Percentiles rank a stretch among this genome's conserved stretches.
These are phyloP conservation scores for Termitomyces sp. DNA, from an alignment of 768 basidiomycete genomes.

Conservation along the genomic window DNA sequence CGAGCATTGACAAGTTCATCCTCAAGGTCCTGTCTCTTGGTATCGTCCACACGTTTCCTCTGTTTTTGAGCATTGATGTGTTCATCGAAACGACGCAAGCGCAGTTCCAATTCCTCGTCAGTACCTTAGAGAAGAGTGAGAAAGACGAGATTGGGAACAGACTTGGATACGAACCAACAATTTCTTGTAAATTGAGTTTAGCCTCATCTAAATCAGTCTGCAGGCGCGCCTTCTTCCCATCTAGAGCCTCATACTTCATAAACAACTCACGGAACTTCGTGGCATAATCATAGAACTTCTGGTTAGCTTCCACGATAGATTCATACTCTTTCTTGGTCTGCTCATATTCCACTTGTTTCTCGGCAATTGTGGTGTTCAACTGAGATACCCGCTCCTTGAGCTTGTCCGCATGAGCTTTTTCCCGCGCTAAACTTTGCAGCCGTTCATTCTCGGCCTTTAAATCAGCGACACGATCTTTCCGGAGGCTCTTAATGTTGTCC, in stretches of 20 bases:
- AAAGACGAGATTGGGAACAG: neutral
- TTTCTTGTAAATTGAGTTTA: slow-evolving; percentile 58
- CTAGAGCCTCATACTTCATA: slow-evolving; percentile 56
- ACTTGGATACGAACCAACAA: slow-evolving; percentile 44
- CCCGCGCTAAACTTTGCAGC: slow-evolving; percentile 65
- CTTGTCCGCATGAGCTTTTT: slow-evolving; percentile 86
- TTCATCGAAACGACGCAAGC: slow-evolving; percentile 53
- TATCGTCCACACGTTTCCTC: slow-evolving; percentile 39
- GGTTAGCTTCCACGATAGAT: slow-evolving; percentile 58
- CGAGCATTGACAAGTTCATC: slow-evolving; percentile 49
- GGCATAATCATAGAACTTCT: slow-evolving; percentile 76
- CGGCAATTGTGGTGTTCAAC: slow-evolving; percentile 52
- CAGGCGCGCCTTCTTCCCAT: slow-evolving; percentile 55
- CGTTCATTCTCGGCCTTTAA: slow-evolving; percentile 92
- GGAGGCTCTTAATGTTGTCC: slow-evolving; percentile 81
- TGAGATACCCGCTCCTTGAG: slow-evolving; percentile 62
- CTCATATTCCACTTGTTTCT: slow-evolving; percentile 72
- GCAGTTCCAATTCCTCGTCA: slow-evolving; percentile 62
- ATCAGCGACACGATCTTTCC: slow-evolving; percentile 88
- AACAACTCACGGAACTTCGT: slow-evolving; percentile 85
- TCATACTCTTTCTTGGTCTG: slow-evolving; percentile 63
- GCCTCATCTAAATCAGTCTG: slow-evolving; percentile 58
- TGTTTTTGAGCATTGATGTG: slow-evolving; percentile 47
- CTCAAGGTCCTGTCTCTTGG: slow-evolving; percentile 55
- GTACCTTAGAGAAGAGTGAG: slow-evolving; percentile 39